Evolutionary conservation across 176 grass and related monocot genomes (phyloP), one percentile per base, ranked within the genome.

Genomic region (Rhynchospora tenuis): DNA sequence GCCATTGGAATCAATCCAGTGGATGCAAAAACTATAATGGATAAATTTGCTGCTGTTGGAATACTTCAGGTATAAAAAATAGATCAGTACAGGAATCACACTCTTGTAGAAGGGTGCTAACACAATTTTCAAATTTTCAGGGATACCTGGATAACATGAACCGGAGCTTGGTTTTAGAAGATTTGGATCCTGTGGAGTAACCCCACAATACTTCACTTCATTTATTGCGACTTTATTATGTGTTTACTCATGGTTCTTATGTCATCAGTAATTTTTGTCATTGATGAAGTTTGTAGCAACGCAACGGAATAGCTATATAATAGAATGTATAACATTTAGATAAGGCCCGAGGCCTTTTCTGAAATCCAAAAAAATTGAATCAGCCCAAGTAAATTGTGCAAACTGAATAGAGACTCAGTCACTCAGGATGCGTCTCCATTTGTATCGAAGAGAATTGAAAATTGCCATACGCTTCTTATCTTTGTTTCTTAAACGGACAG

Each of bases 1-100:
- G 70, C 91, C 90, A 73, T 85, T 92, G 74, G 85, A 94, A 38
- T 92, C 60, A 48, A 89, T 71, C 75, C 63, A 82, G 61, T 92
- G 13, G 79, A 89, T 46, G 69, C 57, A 20, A 94, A 97, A 81
- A 97, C 86, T 66, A 89, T 94, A 44, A 81, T 84, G 45, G 91
- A 92, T 82, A 97, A 98, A 79, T 94, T 93, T 70, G 95, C 95
- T 82, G 95, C 95, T 62, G 95, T 91, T 82, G 91, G 90, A 73
- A 98, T 98, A 90, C 89, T 94, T 20, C 92, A 97, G 92, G 92
- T 94, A 87, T 59, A 19, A 43, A 23, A 20, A 24, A 52, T 14
- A 51, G 20, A 12, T 46, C 5, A 47, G 70, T 46, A n/a, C 43
- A 20, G 2, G 46, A 56, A 78, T 51, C 12, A 80, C 23, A 19